Conservation (phyloP, 768 basidiomycete species). For the Mycena rebaudengoi region DNA sequence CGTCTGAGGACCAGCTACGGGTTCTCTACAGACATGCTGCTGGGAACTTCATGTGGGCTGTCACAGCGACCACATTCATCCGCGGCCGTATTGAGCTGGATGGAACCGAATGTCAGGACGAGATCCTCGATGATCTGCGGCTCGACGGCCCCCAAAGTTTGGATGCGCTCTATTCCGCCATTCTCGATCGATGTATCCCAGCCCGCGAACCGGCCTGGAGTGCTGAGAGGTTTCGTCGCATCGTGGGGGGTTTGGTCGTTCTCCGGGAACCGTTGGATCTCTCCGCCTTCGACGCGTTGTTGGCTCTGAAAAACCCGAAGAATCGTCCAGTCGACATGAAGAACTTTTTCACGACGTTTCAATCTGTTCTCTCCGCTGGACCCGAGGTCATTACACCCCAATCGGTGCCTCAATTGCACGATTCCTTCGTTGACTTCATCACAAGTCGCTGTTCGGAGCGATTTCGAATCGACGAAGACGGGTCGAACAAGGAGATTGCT, state of each 20-base stretch:
- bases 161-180: not conserved
- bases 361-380: not conserved
- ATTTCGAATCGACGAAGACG: not conserved
- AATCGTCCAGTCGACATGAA: not conserved
- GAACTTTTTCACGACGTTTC: not conserved
- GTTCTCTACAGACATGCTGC: not conserved
- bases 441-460: not conserved
- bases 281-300: not conserved
- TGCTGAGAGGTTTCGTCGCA: not conserved
- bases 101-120: not conserved
- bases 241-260: not conserved
- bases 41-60: not conserved
- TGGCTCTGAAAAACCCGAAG: not conserved
- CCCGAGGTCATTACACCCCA: not conserved
- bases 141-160: not conserved
- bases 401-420: not conserved
- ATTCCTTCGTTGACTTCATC: not conserved
- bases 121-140: not conserved
- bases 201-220: not conserved
- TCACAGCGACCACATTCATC: not conserved
- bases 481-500: not conserved
- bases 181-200: not conserved
- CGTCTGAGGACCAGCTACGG: not conserved
- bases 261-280: not conserved
- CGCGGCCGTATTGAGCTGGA: not conserved